These are phyloP conservation scores for Penicillium sclerotigenum DNA, from an alignment of 2,329 filamentous ascomycete species.

Conservation along the genomic window DNA sequence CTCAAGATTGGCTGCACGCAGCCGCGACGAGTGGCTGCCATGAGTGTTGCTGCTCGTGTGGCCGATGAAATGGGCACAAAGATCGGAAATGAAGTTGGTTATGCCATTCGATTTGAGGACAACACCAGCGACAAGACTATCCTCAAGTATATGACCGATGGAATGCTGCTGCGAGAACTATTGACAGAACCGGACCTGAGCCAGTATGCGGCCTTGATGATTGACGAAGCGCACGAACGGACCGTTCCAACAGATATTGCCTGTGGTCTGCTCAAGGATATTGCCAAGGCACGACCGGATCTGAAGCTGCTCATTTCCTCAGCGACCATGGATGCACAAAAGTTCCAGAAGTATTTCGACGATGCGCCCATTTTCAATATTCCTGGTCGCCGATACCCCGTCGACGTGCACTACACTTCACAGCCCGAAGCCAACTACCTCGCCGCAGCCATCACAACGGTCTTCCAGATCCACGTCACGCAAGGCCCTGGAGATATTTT, in stretches of 20 bases:
- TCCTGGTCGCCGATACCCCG: constrained; percentile 81
- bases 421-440: constrained; percentile 94
- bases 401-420: constrained; percentile 86
- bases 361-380: constrained; percentile 93
- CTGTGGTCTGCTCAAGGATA: constrained; percentile 82
- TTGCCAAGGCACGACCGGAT: constrained; percentile 77
- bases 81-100: constrained; percentile 88
- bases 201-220: constrained; percentile 85
- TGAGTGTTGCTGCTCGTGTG: constrained; percentile 95
- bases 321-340: constrained; percentile 89
- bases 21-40: constrained; percentile 89
- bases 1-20: constrained; percentile 91
- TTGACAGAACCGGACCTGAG: constrained; percentile 82
- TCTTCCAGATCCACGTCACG: constrained; percentile 91
- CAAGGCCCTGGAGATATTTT: constrained; percentile 85
- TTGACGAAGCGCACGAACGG: constrained; percentile 95
- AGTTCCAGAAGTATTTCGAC: constrained; percentile 89
- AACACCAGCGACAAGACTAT: constrained; percentile 86
- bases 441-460: constrained; percentile 82
- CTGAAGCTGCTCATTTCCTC: constrained; percentile 89
- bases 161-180: constrained; percentile 87
- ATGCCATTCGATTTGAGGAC: constrained; percentile 92
- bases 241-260: constrained; percentile 89
- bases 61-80: constrained; percentile 90
- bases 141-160: constrained; percentile 95